phyloP scores from a whole-genome alignment of 192 early-diverging fungal genomes.

The Geosiphon pyriformis region DNA sequence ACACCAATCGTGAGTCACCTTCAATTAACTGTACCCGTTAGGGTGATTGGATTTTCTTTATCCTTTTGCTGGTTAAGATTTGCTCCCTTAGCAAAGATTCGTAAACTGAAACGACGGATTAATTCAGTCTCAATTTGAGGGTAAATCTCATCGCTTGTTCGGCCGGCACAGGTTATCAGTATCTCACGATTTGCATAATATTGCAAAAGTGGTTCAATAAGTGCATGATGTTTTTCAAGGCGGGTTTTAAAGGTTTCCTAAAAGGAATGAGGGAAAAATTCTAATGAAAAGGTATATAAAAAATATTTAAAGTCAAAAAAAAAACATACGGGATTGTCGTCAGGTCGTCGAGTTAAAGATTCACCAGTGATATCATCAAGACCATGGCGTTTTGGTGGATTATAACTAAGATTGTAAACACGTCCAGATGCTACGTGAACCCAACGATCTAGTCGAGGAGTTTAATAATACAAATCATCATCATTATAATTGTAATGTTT shows the following conservation, averaged over 20 bases:
- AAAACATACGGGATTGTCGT: slow-evolving; percentile 68
- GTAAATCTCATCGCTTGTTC: slow-evolving; percentile 89
- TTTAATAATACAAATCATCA: slow-evolving; percentile 7
- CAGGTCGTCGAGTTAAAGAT: slow-evolving; percentile 75
- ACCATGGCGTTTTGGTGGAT: slow-evolving; percentile 78
- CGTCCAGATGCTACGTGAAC: slow-evolving; percentile 87
- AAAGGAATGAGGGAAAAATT: not conserved
- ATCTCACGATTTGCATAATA: slow-evolving; percentile 66
- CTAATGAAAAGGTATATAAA: slow-evolving; percentile 2
- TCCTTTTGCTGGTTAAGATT: not conserved
- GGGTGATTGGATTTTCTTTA: not conserved
- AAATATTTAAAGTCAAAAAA: not conserved
- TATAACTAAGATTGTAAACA: slow-evolving; percentile 91
- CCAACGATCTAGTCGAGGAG: slow-evolving; percentile 69
- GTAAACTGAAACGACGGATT: slow-evolving; percentile 26
- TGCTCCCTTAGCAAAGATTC: not conserved
- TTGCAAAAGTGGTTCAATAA: slow-evolving; percentile 80
- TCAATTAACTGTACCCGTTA: too few relatives aligned
- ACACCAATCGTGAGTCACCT: too few relatives aligned
- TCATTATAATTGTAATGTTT: slow-evolving; percentile 1
- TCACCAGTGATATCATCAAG: slow-evolving; percentile 94
- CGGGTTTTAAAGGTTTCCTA: slow-evolving; percentile 79
- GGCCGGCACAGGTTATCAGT: slow-evolving; percentile 64
- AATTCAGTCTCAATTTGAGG: slow-evolving; percentile 68
- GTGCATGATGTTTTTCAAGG: slow-evolving; percentile 65